phyloP scores from a whole-genome alignment of 306 rosid genomes.

The Malus fusca region DNA sequence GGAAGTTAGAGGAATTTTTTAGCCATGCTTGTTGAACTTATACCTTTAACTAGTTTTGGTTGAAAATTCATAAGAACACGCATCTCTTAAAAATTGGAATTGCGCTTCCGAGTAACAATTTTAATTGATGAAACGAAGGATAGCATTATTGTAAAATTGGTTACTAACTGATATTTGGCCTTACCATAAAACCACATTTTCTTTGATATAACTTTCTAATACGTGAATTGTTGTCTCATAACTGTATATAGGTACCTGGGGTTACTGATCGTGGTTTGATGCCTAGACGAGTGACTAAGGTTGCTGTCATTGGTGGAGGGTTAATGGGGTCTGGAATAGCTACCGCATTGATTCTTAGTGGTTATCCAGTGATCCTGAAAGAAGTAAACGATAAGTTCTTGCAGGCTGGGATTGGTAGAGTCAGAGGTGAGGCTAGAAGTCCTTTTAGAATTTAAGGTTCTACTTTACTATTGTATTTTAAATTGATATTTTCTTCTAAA shows the following conservation, averaged over 20 bases:
- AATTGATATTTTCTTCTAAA: background rate
- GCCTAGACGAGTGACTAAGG: constrained; percentile 71
- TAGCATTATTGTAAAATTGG: background rate
- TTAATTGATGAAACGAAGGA: background rate
- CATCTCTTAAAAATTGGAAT: background rate
- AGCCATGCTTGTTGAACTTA: background rate
- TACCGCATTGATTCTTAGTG: constrained; percentile 70
- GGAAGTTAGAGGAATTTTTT: background rate
- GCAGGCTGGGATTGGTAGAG: constrained; percentile 80
- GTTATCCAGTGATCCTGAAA: constrained; percentile 73
- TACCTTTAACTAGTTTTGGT: background rate
- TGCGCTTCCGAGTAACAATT: background rate
- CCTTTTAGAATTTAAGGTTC: background rate
- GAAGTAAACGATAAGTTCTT: constrained; percentile 83
- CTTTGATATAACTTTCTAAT: background rate
- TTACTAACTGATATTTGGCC: background rate
- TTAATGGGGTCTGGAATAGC: constrained; percentile 99
- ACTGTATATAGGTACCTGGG: constrained; percentile 64
- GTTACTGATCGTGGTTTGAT: constrained; percentile 74
- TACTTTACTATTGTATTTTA: constrained; percentile 11
- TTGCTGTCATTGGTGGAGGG: constrained; percentile 95
- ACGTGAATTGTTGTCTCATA: background rate
- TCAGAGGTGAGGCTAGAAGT: constrained; percentile 57
- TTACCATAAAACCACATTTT: background rate
- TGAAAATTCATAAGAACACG: background rate